Percentiles rank a stretch among this genome's conserved stretches.
These are phyloP conservation scores for Saturnispora mendoncae DNA, from an alignment of 805 yeast genomes.

Conservation along the genomic window DNA sequence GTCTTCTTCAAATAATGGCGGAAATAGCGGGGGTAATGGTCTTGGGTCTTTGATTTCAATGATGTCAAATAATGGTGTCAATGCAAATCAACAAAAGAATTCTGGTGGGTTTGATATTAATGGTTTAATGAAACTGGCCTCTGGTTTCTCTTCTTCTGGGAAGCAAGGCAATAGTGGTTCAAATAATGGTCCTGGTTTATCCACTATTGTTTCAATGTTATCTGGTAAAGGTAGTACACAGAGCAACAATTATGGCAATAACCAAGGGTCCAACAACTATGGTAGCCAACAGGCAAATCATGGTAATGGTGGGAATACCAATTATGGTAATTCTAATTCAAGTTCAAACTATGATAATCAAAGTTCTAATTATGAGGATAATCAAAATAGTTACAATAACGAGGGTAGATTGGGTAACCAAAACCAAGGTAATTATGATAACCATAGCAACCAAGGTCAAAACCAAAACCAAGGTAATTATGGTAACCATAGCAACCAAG, in stretches of 20 bases:
- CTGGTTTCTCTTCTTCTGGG: slow-evolving; percentile 6
- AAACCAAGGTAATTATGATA: slow-evolving; percentile 1
- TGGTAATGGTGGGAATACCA: neutral
- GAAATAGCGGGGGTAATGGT: slow-evolving; percentile 14
- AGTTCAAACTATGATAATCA: neutral
- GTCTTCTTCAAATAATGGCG: neutral
- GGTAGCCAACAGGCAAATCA: too few species aligned
- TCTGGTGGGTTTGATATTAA: slow-evolving; percentile 25
- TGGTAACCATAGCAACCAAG: neutral
- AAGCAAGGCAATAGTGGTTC: slow-evolving; percentile 6
- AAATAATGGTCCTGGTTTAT: slow-evolving; percentile 14
- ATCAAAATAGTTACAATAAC: neutral
- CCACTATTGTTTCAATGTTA: slow-evolving; percentile 18
- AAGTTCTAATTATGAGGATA: neutral
- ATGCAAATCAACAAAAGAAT: slow-evolving; percentile 16
- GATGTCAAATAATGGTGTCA: slow-evolving; percentile 22
- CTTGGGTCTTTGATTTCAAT: slow-evolving; percentile 22
- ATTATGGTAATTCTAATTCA: neutral
- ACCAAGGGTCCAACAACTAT: too few species aligned
- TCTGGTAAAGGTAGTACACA: slow-evolving; percentile 1
- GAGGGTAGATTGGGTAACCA: neutral
- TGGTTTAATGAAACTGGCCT: slow-evolving; percentile 16
- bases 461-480: slow-evolving; percentile 1
- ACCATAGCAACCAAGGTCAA: slow-evolving; percentile 1
- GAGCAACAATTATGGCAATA: slow-evolving; percentile 5